Evolutionary conservation across 1,139 yeast genomes (phyloP).

Genomic region (Yamadazyma epiphylla): DNA sequence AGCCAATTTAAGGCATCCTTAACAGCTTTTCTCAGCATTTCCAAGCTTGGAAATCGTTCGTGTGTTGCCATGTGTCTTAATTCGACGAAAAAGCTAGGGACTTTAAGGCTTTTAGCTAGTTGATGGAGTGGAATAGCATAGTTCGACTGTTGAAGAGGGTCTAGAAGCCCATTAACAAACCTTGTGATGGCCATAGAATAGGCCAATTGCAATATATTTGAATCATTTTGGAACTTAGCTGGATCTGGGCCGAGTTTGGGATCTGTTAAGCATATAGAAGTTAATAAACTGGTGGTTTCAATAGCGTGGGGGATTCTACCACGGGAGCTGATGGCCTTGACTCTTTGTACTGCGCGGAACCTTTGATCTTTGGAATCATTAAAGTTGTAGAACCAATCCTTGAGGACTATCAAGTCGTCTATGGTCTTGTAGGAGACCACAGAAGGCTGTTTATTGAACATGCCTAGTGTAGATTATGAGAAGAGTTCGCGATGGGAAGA

Average conservation of each 20-base stretch:
- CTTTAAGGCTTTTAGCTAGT: slow-evolving; percentile 62
- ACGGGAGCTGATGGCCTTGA: slow-evolving; percentile 35
- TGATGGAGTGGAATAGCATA: slow-evolving; percentile 77
- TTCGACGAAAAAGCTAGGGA: slow-evolving; percentile 88
- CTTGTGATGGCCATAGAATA: slow-evolving; percentile 78
- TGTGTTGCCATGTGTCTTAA: slow-evolving; percentile 90
- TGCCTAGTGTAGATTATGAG: no score
- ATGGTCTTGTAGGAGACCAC: slow-evolving; percentile 54
- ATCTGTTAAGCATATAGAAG: slow-evolving; percentile 51
- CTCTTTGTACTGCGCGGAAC: slow-evolving; percentile 40
- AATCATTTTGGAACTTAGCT: slow-evolving; percentile 13
- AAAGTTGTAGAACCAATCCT: slow-evolving; percentile 54
- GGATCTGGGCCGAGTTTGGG: slow-evolving; percentile 16
- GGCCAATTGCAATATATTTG: slow-evolving; percentile 40
- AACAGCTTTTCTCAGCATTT: slow-evolving; percentile 57
- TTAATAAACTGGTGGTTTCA: slow-evolving; percentile 57
- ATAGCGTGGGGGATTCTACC: slow-evolving; percentile 46
- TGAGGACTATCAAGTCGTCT: slow-evolving; percentile 50
- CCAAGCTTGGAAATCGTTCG: slow-evolving; percentile 72
- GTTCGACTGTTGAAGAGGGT: slow-evolving; percentile 77
- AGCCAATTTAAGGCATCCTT: slow-evolving; percentile 73
- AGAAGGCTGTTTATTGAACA: slow-evolving; percentile 31
- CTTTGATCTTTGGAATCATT: slow-evolving; percentile 20
- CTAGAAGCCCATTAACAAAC: slow-evolving; percentile 89
- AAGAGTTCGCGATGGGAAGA: slow-evolving; percentile 1